Evolutionary conservation across 2,329 filamentous ascomycete species (phyloP).

Genomic region (Trichoderma atrobrunneum): DNA sequence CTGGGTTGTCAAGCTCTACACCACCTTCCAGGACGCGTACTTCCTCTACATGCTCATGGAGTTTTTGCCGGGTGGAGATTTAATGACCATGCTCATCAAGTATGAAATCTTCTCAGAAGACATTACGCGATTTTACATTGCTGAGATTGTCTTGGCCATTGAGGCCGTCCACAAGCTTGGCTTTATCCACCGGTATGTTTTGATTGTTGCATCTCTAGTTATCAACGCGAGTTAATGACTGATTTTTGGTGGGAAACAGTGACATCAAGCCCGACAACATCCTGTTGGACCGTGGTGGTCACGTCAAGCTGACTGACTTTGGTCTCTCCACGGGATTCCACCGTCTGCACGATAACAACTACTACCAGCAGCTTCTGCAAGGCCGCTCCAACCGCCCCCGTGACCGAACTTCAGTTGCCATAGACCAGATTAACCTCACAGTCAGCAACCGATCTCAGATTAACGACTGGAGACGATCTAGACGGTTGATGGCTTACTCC

Average conservation of each 20-base stretch:
- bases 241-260: conserved; percentile 45
- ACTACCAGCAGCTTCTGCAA: conserved; percentile 94
- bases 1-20: conserved; percentile 98
- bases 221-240: neutral
- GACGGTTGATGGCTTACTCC: conserved; percentile 94
- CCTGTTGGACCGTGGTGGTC: conserved; percentile 87
- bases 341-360: conserved; percentile 95
- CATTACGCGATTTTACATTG: conserved; percentile 98
- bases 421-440: conserved; percentile 97
- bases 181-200: conserved; percentile 88
- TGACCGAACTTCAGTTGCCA: conserved; percentile 89
- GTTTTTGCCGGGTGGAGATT: conserved; percentile 93
- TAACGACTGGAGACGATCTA: conserved; percentile 97
- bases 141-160: conserved; percentile 95
- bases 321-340: conserved; percentile 97
- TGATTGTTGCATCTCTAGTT: neutral
- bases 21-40: conserved; percentile 93
- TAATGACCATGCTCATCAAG: conserved; percentile 99
- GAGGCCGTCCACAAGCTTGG: conserved; percentile 97
- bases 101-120: conserved; percentile 99
- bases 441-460: conserved; percentile 97
- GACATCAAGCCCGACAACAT: conserved; percentile 99
- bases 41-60: conserved; percentile 99
- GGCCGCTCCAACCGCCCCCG: conserved; percentile 68
- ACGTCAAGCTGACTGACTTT: conserved; percentile 98